A percentile compares a stretch with the other conserved stretches of the same genome.
phyloP scores from a whole-genome alignment of 2,329 filamentous ascomycete species.

The Exophiala viscosa region DNA sequence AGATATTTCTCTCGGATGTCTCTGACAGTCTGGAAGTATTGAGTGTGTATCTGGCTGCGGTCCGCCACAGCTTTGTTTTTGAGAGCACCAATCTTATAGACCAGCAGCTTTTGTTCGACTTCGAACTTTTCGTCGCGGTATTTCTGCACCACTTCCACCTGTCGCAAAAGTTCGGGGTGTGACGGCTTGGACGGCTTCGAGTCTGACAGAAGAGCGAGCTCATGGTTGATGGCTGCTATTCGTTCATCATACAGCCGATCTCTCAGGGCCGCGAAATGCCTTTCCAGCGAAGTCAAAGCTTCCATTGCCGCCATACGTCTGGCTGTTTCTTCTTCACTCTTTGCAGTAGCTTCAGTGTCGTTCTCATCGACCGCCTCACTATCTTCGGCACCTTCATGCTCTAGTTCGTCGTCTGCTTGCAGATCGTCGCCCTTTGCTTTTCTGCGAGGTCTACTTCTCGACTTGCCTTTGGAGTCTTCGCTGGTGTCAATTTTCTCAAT shows the following conservation, averaged over 20 bases:
- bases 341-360: conserved; percentile 43
- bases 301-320: conserved; percentile 77
- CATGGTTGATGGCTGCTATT: conserved; percentile 71
- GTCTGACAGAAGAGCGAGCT: conserved; percentile 58
- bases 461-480: conserved; percentile 48
- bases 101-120: conserved; percentile 68
- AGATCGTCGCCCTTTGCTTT: conserved; percentile 37
- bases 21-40: conserved; percentile 83
- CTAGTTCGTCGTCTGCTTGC: conserved; percentile 49
- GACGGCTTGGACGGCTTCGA: conserved; percentile 60
- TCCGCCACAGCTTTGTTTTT: conserved; percentile 73
- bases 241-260: conserved; percentile 81
- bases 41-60: conserved; percentile 79
- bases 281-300: conserved; percentile 74
- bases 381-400: conserved; percentile 45
- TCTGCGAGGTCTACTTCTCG: conserved; percentile 41
- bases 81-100: conserved; percentile 70
- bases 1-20: conserved; percentile 77
- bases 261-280: conserved; percentile 80
- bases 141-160: conserved; percentile 81
- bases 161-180: conserved; percentile 88
- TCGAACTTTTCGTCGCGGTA: conserved; percentile 76
- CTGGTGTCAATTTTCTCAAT: conserved; percentile 62
- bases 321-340: conserved; percentile 57
- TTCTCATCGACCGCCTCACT: conserved; percentile 44